phyloP scores from a whole-genome alignment of 2,329 filamentous ascomycete species.

The Phialophora expanda region DNA sequence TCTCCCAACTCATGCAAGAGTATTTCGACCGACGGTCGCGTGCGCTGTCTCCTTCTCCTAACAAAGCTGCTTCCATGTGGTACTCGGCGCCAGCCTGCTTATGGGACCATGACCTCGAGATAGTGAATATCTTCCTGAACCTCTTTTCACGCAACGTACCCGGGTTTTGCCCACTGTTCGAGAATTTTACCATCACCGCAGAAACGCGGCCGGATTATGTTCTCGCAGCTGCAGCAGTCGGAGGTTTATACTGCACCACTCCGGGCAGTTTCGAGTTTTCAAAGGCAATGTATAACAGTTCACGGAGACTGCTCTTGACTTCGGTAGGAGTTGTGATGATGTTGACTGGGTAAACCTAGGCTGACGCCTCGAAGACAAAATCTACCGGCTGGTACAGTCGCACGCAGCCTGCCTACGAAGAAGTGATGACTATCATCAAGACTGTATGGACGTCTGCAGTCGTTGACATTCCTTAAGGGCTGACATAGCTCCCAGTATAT shows the following conservation, averaged over 20 bases:
- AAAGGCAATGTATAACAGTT: slow-evolving; percentile 30
- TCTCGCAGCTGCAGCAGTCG: slow-evolving; percentile 25
- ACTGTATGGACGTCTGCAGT: slow-evolving; percentile 5
- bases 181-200: not conserved
- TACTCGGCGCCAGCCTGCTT: slow-evolving; percentile 21
- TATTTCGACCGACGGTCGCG: slow-evolving; percentile 29
- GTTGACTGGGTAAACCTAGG: no score
- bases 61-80: slow-evolving; percentile 21
- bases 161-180: slow-evolving; percentile 20
- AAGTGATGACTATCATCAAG: slow-evolving; percentile 18
- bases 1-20: slow-evolving; percentile 25
- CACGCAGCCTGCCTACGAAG: slow-evolving; percentile 4
- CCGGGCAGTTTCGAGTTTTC: slow-evolving; percentile 25
- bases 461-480: not conserved
- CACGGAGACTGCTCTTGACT: slow-evolving; percentile 20
- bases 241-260: slow-evolving; percentile 23
- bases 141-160: slow-evolving; percentile 20
- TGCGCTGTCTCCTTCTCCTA: slow-evolving; percentile 24
- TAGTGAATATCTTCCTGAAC: slow-evolving; percentile 20
- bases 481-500: not conserved
- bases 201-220: slow-evolving; percentile 3
- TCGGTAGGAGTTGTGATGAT: not conserved
- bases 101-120: slow-evolving; percentile 22
- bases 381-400: no score
- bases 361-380: slow-evolving; percentile 13